phyloP scores from a whole-genome alignment of 805 yeast species.

The Candida ipomoeae region DNA sequence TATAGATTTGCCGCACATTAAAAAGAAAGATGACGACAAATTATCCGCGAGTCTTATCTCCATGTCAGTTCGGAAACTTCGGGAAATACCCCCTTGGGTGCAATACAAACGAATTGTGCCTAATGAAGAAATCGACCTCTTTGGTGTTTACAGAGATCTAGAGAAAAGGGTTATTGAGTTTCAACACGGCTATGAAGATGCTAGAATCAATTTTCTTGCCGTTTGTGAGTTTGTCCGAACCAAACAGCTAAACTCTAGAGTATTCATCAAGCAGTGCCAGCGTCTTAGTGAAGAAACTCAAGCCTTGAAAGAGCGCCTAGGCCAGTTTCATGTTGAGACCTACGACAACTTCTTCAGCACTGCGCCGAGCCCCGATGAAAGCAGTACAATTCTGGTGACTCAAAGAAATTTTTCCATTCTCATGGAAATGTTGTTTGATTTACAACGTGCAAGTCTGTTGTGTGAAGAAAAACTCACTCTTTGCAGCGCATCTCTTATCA shows the following conservation, averaged over 20 bases:
- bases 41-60: neutral
- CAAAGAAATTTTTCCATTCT: neutral
- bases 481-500: neutral
- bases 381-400: neutral
- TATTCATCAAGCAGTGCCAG: conserved; percentile 6
- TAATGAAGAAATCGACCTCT: neutral
- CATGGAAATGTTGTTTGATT: neutral
- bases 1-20: neutral
- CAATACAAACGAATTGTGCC: neutral
- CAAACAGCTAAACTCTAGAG: conserved; percentile 6
- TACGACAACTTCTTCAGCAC: neutral
- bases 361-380: neutral
- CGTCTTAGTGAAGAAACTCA: conserved; percentile 1
- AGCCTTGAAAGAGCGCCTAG: neutral
- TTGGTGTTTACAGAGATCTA: neutral
- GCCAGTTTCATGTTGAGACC: neutral
- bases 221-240: conserved; percentile 1
- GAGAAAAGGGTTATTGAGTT: conserved; percentile 5
- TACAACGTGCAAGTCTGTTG: neutral
- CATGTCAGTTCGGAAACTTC: neutral
- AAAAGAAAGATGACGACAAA: neutral
- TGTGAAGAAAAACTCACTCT: neutral
- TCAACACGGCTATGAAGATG: conserved; percentile 2
- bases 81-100: neutral
- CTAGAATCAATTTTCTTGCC: neutral